Evolutionary conservation across 106 monocot species (phyloP).

Genomic region (Cymbidium sinense): DNA sequence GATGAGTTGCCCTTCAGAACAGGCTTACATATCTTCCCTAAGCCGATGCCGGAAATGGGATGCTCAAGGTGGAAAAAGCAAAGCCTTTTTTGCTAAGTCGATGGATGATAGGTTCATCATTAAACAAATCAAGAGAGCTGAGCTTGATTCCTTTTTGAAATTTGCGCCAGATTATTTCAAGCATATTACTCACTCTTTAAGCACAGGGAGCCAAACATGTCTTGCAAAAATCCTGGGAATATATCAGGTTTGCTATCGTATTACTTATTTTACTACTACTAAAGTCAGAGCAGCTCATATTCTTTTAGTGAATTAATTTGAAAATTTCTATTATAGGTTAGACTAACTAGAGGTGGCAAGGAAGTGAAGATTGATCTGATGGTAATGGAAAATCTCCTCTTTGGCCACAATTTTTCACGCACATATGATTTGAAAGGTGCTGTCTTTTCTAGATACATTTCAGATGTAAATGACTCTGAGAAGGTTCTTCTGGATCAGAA

Average conservation of each 20-base stretch:
- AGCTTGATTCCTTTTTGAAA: conserved; percentile 37
- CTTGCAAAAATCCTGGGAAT: conserved; percentile 50
- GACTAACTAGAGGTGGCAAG: conserved; percentile 55
- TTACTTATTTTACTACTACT: neutral
- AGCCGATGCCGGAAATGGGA: conserved; percentile 31
- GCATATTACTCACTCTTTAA: conserved; percentile 23
- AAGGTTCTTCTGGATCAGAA: conserved; percentile 72
- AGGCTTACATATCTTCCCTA: conserved; percentile 30
- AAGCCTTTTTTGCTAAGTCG: conserved; percentile 39
- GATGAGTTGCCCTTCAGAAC: conserved; percentile 29
- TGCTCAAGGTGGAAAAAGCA: conserved; percentile 41
- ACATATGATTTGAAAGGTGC: conserved; percentile 86
- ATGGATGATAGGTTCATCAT: conserved; percentile 38
- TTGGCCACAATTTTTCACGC: conserved; percentile 50
- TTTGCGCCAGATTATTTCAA: conserved; percentile 33
- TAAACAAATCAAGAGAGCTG: conserved; percentile 35
- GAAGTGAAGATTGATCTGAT: conserved; percentile 65
- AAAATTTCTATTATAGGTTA: conserved; percentile 35
- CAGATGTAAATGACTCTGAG: conserved; percentile 39
- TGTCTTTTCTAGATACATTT: conserved; percentile 45
- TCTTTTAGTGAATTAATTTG: neutral
- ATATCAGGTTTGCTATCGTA: conserved; percentile 30
- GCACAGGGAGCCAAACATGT: conserved; percentile 28
- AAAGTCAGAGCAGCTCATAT: too few species aligned
- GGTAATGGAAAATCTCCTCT: conserved; percentile 93